Evolutionary conservation across 148 eudicot genomes (phyloP), one percentile per base, ranked within the genome.

Genomic region (Silene conica): DNA sequence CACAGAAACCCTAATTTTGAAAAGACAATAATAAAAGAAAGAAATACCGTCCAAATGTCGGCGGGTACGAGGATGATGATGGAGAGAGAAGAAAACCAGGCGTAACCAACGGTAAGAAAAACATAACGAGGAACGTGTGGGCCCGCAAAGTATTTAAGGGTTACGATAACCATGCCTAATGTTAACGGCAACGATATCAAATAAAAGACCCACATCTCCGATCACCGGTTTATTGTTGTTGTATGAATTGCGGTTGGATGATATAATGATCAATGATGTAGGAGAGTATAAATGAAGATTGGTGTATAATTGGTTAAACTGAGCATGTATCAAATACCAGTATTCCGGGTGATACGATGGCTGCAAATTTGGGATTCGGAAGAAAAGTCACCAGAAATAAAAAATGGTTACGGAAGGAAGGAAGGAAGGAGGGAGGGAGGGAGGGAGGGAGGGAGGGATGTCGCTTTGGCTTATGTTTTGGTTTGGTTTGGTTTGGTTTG

Each of bases 61-160:
- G 96, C 96, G 20, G 98, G 96, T 54, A 93, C 98, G 74, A 93
- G 93, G 82, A 89, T 84, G 85, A 93, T 93, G 74, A 93, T 85
- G 68, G 96, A 90, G 74, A 93, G 83, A 62, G 98, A 93, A 72
- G 92, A 93, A 63, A 93, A 90, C 96, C 98, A 93, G 63, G 98
- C 85, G 85, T 90, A 93, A 15, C 94, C 98, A 55, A 93, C 98
- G 73, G 94, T 90, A 73, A 90, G 79, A 61, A 86, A 76, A 2
- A 93, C 98, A 70, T 93, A 90, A 6, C 86, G 85, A 56, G 88
- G 92, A 0, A 93, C 91, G 67, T 90, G 84, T 0, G 98, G 94
- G 0, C 96, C 96, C 8, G 92, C 81, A 63, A 93, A 93, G 84
- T 93, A 93, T 65, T 77, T 87, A 6, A 93, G 79, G 63, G 98